Base-by-base conservation (phyloP, 164 flowering plant genomes). In the Umbilicus rupestris region DNA sequence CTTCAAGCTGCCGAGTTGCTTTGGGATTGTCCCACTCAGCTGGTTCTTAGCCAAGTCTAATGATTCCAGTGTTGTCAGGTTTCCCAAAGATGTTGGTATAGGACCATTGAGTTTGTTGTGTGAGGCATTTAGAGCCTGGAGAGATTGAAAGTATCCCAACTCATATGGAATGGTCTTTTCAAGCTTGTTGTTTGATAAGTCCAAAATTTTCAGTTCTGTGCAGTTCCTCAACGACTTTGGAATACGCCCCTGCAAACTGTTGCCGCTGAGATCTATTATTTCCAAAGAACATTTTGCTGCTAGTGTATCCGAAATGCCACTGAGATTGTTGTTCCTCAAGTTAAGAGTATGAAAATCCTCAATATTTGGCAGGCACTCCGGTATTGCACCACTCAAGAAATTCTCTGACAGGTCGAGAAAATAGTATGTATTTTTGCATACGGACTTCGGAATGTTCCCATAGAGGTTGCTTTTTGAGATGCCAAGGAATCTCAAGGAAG, bases 391-490 rank as follows among this genome's bases (percentile, higher is more conserved):
- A 45, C 28, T 68, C 45, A 90, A 73, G 4, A 4, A 16, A 62
- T 88, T 90, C 15, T 71, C 24, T 0, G 95, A 86, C 10, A 87
- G 71, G 60, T 84, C 84, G 44, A 62, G 65, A 37, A 7, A 22
- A n/a, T 24, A 39, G 28, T 2, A 3, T 0, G 1, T 5, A 17
- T 17, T 35, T 1, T 19, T 35, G 44, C 65, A 62, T 19, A 62
- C 1, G 15, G 44, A 35, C 44, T 33, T 26, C 3, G 65, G 41
- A 62, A 62, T 62, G 28, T 44, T 62, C 26, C 44, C 65, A 5
- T 33, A n/a, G 39, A 62, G 28, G 11, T 62, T 62, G 65, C 7
- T 62, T 33, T 7, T 62, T 62, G 65, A 62, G 15, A 37, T n/a
- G 28, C n/a, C 24, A 19, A 62, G 65, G 26, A 62, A 4, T 7